Evolutionary conservation across 2,329 filamentous ascomycete species (phyloP), one percentile per base, ranked within the genome.

Genomic region (Sporothrix euskadiensis): DNA sequence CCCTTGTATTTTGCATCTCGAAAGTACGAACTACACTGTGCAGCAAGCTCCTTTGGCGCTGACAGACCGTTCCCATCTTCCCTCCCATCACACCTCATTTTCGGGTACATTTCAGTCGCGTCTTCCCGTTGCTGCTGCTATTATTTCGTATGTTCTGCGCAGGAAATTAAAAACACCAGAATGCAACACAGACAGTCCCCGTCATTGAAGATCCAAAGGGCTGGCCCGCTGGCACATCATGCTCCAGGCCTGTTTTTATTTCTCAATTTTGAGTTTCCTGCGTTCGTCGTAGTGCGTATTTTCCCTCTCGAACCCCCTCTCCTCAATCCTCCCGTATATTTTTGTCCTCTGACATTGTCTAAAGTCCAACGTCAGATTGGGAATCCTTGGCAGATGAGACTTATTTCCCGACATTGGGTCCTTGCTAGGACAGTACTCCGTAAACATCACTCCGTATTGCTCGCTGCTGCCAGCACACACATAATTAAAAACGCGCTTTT

Each of bases 361-460:
- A 69, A 35, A 54, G 65, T 69, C 65, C 44, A 69, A 69, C 47
- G 66, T 69, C 66, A 54, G 66, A 54, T 54, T 69, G 65, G 44
- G 30, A 35, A 44, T 65, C 66, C 66, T 69, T 69, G 66, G 66
- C 66, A 69, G 47, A 69, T 69, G 66, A 54, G 65, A 69, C 26
- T 35, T 54, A 54, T 52, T 54, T 69, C 66, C 44, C 66, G 16
- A 22, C 59, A n/a, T 44, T 65, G 59, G 35, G 59, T 26, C 59
- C 59, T 35, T 19, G 44, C 44, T 49, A 49, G 14, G 3, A 47
- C 44, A 12, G 10, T 2, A 44, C n/a, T n/a, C n/a, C n/a, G 26
- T 26, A 26, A 26, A 26, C 26, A 26, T 26, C 35, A 35, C 57
- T 61, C 10, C 30, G 12, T n/a, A 16, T 30, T 41, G 32, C 59